Conservation (phyloP, 225 moss, liverwort and hornwort genomes). For the Rhytidiadelphus loreus region DNA sequence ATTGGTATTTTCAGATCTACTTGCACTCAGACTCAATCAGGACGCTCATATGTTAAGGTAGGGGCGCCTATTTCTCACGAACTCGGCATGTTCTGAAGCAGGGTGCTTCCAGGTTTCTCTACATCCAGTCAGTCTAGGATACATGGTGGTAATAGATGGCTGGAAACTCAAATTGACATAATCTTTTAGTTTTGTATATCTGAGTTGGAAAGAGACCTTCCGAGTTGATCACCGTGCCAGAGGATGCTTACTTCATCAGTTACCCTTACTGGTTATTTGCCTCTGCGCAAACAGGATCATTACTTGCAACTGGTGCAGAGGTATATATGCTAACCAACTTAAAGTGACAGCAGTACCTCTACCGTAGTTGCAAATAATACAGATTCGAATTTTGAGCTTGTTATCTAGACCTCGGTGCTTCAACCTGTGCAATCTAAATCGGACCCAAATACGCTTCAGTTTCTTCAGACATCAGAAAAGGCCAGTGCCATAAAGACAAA, state of each 20-base stretch:
- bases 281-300: background rate
- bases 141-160: background rate
- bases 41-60: background rate
- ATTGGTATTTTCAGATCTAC: too few species aligned
- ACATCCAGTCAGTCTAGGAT: too few species aligned
- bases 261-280: background rate
- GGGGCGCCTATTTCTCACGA: background rate
- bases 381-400: background rate
- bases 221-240: background rate
- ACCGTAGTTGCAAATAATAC: background rate
- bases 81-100: background rate
- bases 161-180: background rate
- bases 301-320: background rate
- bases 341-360: background rate
- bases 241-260: background rate
- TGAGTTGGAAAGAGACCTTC: too few species aligned
- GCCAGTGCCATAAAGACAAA: background rate
- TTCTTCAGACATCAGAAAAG: background rate
- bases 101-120: background rate
- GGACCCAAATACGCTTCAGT: background rate
- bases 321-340: too few species aligned
- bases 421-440: background rate
- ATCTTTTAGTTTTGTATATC: too few species aligned
- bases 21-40: background rate
- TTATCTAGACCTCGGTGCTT: background rate